Evolutionary conservation across 257 asterid genomes (phyloP), one percentile per base, ranked within the genome.

Genomic region (Salvia hispanica): DNA sequence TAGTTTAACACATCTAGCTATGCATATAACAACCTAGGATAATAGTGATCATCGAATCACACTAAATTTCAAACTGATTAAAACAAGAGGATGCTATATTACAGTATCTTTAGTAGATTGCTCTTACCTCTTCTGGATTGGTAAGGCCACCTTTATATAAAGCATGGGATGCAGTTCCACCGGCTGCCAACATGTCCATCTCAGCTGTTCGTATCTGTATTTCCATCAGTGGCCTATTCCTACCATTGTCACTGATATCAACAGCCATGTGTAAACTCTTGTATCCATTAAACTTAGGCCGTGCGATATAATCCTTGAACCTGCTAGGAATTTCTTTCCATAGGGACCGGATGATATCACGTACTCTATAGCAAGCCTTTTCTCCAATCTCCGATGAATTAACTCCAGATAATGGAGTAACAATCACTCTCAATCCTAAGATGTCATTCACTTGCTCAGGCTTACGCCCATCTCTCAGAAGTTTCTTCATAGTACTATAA

Each of bases 401-500:
- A 34, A 39, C 62, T 39, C 74, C 80, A n/a, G 89, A 71, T 34
- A 40, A 33, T 51, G 95, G 84, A 62, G 59, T 76, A 73, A 92
- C 53, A 58, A 92, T 68, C 10, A 92, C 95, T 74, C 98, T 80
- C 55, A 92, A 69, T 56, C 97, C 98, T 72, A 90, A 78, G 66
- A 90, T 77, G 72, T 92, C 97, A 39, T 90, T 82, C 62, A 92
- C 96, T 79, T 92, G 89, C 77, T 92, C 95, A 61, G 96, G 91
- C 72, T 82, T 88, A 39, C 98, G 93, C 2, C 97, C 97, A 70
- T 90, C 95, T 77, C 85, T 82, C 74, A 92, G 53, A 4, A 92
- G 88, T 66, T 92, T 92, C 89, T 92, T 92, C 98, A 92, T 92
- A 64, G 98, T 86, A 82, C 98, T 92, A 63, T 84, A 92, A 58